A percentile compares a stretch with the other conserved stretches of the same genome.
Conservation (phyloP, 176 grass and related monocot genomes). For the Musa itinerans region DNA sequence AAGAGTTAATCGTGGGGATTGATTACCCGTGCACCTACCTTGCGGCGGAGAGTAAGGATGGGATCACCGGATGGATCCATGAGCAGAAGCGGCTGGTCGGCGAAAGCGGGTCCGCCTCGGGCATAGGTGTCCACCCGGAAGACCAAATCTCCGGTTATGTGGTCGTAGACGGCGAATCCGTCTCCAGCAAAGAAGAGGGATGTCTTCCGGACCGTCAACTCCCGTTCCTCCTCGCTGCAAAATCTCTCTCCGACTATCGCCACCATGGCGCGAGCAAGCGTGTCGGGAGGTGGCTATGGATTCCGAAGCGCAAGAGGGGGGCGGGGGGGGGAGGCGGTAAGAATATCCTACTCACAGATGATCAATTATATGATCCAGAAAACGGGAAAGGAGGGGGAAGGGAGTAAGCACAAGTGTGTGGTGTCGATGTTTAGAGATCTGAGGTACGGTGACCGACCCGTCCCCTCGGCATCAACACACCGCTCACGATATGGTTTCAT, state of each 20-base stretch:
- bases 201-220: slow-evolving; percentile 94
- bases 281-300: too few relatives aligned
- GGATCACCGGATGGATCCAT: slow-evolving; percentile 43
- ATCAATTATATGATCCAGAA: too few relatives aligned
- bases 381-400: too few relatives aligned
- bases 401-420: too few relatives aligned
- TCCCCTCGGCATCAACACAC: too few relatives aligned
- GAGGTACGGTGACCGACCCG: too few relatives aligned
- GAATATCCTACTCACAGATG: too few relatives aligned
- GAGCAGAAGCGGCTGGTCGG: slow-evolving; percentile 56
- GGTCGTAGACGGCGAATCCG: slow-evolving; percentile 84
- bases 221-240: slow-evolving; percentile 48
- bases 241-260: slow-evolving; percentile 52
- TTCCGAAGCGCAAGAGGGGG: too few relatives aligned
- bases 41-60: slow-evolving; percentile 56
- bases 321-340: too few relatives aligned
- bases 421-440: too few relatives aligned
- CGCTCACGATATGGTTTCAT: too few relatives aligned
- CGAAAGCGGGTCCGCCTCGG: slow-evolving; percentile 25
- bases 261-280: neutral
- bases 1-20: neutral
- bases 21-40: neutral
- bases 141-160: slow-evolving; percentile 52
- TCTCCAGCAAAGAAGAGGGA: slow-evolving; percentile 68
- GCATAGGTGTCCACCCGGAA: slow-evolving; percentile 90